Evolutionary conservation across 768 basidiomycete genomes (phyloP), one percentile per base, ranked within the genome.

Genomic region (Peribolospora baueri): DNA sequence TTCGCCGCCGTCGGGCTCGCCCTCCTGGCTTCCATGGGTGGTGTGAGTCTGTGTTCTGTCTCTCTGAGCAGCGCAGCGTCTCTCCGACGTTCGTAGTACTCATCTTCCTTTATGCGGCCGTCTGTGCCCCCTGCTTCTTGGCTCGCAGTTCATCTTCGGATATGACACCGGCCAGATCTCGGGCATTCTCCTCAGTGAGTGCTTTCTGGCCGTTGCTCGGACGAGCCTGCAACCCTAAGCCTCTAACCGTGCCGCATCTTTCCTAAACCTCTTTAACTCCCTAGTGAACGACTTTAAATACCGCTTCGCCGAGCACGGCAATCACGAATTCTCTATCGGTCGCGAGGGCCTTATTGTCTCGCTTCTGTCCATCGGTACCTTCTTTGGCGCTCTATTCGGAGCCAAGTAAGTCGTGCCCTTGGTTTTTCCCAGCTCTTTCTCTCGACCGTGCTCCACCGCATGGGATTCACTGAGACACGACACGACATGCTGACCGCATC

Each of bases 91-190:
- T 48, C 11, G 46, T 46, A 40, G 52, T 48, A 47, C 51, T 41
- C 45, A 51, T 55, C 48, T 7, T 42, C 42, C 14, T 50, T 7
- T 3, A 37, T 14, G 14, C 11, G 10, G 50, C 25, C 46, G 25
- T 47, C 6, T 51, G 51, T 54, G 37, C 42, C n/a, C 36, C 7
- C n/a, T 14, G 36, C 10, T 10, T 10, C 5, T 14, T n/a, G 8
- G n/a, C 47, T 7, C 8, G 48, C 8, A 25, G 39, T 51, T 53
- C 41, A 8, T 55, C 48, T 49, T 56, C 41, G 48, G 51, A 7
- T 80, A 80, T 59, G 79, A 81, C 65, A 82, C 79, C 9, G 81
- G 81, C 37, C 81, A 83, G 65, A 83, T 84, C 58, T 77, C 77
- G 52, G 79, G 80, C 63, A 80, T 84, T 60, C 68, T 81, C 38